These are phyloP conservation scores for Metschnikowia arizonensis DNA, from an alignment of 805 yeast genomes.

Conservation along the genomic window DNA sequence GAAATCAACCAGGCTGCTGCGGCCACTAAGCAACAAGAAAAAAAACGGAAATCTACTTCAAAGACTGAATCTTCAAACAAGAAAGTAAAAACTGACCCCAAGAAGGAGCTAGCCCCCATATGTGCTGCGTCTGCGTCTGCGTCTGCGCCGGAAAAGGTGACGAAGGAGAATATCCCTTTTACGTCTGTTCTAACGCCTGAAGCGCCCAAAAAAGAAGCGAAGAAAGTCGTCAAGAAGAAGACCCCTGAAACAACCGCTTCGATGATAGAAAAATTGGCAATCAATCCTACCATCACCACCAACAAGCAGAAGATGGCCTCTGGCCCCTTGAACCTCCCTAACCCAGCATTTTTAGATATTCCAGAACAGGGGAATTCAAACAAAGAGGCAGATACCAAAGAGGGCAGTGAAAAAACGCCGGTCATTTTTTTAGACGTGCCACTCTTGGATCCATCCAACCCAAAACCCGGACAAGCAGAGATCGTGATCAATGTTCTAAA, in stretches of 20 bases:
- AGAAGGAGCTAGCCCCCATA: neutral
- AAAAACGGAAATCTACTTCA: conserved; percentile 11
- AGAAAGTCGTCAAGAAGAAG: conserved; percentile 18
- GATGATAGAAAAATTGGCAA: conserved; percentile 14
- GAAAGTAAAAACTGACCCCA: conserved; percentile 8
- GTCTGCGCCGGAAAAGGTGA: neutral
- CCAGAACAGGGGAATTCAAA: conserved; percentile 8
- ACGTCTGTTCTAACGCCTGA: conserved; percentile 3
- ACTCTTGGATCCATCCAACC: conserved; percentile 41
- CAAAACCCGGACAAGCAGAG: conserved; percentile 55
- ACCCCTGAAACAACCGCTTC: conserved; percentile 18
- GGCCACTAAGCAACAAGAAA: conserved; percentile 9
- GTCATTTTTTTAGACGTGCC: conserved; percentile 57
- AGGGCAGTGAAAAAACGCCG: conserved; percentile 28
- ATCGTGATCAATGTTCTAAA: conserved; percentile 68
- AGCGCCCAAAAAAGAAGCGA: conserved; percentile 10
- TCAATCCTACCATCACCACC: conserved; percentile 23
- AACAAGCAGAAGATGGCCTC: conserved; percentile 15
- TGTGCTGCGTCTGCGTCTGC: neutral
- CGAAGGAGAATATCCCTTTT: neutral
- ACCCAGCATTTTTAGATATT: conserved; percentile 17
- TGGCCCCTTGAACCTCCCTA: conserved; percentile 12
- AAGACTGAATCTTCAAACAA: conserved; percentile 13
- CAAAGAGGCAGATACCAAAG: conserved; percentile 11
- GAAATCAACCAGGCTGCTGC: conserved; percentile 18